Percentiles rank a stretch among this genome's conserved stretches.
Evolutionary conservation across 148 eudicot species (phyloP).

Genomic region (Camellia sinensis): DNA sequence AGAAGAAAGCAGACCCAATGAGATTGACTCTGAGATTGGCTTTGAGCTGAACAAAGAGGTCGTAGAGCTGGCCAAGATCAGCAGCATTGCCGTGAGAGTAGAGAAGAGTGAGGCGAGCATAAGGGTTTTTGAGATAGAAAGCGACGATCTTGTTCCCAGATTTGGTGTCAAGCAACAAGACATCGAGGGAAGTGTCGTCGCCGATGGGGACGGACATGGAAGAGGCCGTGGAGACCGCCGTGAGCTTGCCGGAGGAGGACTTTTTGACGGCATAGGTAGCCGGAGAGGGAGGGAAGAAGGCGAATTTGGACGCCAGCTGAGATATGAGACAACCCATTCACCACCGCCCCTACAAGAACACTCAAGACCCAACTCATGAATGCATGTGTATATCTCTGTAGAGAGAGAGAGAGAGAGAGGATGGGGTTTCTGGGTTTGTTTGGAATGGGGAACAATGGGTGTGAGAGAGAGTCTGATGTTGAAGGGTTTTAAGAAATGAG

Average conservation of each 20-base stretch:
- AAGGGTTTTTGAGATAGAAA: constrained; percentile 73
- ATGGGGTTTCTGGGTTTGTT: constrained; percentile 4
- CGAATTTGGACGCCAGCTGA: constrained; percentile 80
- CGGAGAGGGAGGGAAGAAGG: constrained; percentile 93
- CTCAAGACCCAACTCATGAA: constrained; percentile 47
- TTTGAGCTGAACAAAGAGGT: constrained; percentile 92
- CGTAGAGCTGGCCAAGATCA: constrained; percentile 94
- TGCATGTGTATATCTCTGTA: constrained; percentile 40
- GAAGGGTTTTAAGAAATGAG: neutral
- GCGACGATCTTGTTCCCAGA: constrained; percentile 86
- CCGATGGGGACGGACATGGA: constrained; percentile 54
- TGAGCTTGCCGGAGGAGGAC: constrained; percentile 56
- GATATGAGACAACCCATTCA: constrained; percentile 81
- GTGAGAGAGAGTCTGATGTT: neutral
- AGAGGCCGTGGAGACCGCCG: constrained; percentile 58
- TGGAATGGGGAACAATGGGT: neutral
- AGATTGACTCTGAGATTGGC: constrained; percentile 92
- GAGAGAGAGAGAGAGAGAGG: neutral
- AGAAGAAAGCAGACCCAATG: constrained; percentile 50
- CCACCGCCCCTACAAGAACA: constrained; percentile 19
- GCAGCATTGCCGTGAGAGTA: constrained; percentile 99
- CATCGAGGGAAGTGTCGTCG: constrained; percentile 58
- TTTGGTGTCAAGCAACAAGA: constrained; percentile 65
- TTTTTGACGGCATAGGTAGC: constrained; percentile 80
- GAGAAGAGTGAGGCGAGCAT: constrained; percentile 75